Conservation (phyloP, 345 rosid genomes). For the Jatropha curcas region DNA sequence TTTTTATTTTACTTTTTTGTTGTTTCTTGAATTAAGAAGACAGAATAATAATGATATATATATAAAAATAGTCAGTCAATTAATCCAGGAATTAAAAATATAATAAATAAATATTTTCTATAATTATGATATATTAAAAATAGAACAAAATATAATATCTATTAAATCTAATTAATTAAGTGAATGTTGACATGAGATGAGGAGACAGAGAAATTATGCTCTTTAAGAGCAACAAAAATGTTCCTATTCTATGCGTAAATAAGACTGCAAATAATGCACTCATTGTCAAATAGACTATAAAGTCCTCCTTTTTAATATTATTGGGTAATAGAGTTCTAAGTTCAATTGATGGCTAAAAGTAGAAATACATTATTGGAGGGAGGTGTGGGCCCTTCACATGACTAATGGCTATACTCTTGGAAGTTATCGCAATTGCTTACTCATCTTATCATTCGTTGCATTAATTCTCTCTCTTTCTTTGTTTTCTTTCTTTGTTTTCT, state of each 20-base stretch:
- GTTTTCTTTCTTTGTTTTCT: neutral
- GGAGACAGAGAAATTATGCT: too few species aligned
- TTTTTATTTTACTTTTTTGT: too few species aligned
- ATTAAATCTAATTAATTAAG: too few species aligned
- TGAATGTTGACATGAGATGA: too few species aligned
- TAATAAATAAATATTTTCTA: too few species aligned
- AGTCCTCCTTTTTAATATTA: neutral
- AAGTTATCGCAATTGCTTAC: neutral
- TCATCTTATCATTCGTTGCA: neutral
- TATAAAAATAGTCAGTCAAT: too few species aligned
- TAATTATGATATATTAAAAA: too few species aligned
- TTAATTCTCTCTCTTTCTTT: too few species aligned
- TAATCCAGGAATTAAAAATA: too few species aligned
- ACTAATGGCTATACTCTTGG: neutral
- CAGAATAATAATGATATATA: too few species aligned
- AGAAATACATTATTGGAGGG: constrained; percentile 18
- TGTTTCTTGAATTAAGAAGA: too few species aligned
- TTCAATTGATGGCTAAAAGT: neutral
- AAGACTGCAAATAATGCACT: neutral
- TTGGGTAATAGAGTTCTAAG: neutral
- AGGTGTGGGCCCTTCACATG: constrained; percentile 21
- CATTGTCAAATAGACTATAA: neutral
- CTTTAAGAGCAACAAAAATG: neutral
- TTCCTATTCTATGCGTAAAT: neutral
- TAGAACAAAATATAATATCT: too few species aligned